Evolutionary conservation across 352 stramenopile genomes (phyloP), one percentile per base, ranked within the genome.

Genomic region (Phytopythium helicoides): DNA sequence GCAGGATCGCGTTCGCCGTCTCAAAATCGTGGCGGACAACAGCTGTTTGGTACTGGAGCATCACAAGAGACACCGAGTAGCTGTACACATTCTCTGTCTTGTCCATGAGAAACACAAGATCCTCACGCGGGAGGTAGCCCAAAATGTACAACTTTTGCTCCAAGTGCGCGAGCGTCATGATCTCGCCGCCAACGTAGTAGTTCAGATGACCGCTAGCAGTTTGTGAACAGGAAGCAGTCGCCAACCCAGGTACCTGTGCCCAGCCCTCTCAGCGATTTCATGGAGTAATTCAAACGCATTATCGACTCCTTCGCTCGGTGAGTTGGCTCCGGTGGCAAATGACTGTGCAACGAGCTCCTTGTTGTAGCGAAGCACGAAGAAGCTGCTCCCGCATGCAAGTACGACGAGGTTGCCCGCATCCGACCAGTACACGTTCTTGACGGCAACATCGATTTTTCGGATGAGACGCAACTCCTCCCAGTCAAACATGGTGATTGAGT

Each of bases 141-240:
- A 99, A 83, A 46, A 99, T 80, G 75, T 98, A 98, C 79, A 98
- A 93, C 46, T 95, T 95, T 46, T 94, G 71, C 48, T 95, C 89
- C 23, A 99, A 74, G 70, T 99, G 97, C n/a, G 94, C 91, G 4
- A 99, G 73, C 31, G 95, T 99, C 81, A 99, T 98, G 39, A 99
- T 96, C 60, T 99, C 91, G n/a, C 97, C 97, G 39, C 97, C 97
- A 19, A 99, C 96, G 64, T 97, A 99, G 76, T 99, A 99, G 66
- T 99, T 99, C 26, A 99, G 76, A 28, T 94, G 77, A 7, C 89
- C 86, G 31, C 69, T 71, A 40, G 82, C 85, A 64, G n/a, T 98
- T 99, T 6, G 94, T 98, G 87, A 98, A 99, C 56, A 99, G 77
- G 73, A 99, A 99, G 80, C 96, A 99, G 66, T 99, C 97, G 25